Base-by-base conservation (phyloP, 2,329 filamentous ascomycete species). In the Fusarium algeriense region DNA sequence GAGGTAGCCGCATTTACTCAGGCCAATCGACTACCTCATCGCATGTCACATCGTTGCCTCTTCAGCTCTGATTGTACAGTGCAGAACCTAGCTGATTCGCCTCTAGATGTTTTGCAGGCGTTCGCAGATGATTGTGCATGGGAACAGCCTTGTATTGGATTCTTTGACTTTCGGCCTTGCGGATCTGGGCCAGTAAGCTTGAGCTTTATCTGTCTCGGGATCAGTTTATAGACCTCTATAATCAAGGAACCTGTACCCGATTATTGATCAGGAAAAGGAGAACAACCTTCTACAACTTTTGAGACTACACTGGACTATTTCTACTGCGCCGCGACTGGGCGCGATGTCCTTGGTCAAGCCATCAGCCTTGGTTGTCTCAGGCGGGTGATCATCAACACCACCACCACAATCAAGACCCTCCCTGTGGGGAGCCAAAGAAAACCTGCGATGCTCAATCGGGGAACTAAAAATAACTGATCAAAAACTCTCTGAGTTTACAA, bases 331-430 rank as follows among this genome's bases (percentile, higher is more conserved):
- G 70, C 64, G 53, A 34, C 59, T 43, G 54, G 56, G 49, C 66
- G 46, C 65, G 56, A 64, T 62, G 57, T 55, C 38, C 53, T 64
- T 64, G 56, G 58, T 54, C 55, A 57, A 71, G 56, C 67, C 59
- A 64, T 71, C 64, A 64, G 59, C 73, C 64, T 74, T 61, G 70
- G 64, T 46, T 76, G 73, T 76, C 74, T 76, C 71, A 76, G 69
- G 67, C 71, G 73, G 73, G 64, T 76, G 74, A 75, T 75, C 74
- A 75, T 59, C 74, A 69, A 67, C 52, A 72, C 67, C 60, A 64
- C 73, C 59, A 67, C 49, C 57, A 68, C 63, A 60, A 60, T 52
- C 58, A 70, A 35, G 60, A 64, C 70, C 72, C 69, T 65, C 57
- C 17, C 32, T 30, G 10, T 8, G 30, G 30, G 30, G 30, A 30